Base-by-base conservation (phyloP, 306 rosid genomes). In the Alnus glutinosa region DNA sequence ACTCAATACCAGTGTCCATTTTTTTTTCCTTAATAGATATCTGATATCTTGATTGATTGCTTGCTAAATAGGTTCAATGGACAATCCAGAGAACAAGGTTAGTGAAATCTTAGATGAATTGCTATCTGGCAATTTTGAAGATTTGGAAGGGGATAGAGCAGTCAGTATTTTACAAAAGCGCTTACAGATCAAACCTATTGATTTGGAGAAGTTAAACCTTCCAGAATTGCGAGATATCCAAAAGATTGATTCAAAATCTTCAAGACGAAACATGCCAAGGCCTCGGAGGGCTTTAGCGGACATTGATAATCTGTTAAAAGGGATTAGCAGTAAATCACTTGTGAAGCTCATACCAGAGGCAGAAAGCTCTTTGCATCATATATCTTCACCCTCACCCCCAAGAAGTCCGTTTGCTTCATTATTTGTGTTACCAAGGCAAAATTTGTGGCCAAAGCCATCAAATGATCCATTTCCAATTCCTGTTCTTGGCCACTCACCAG, bases 301-400 rank as follows among this genome's bases (percentile, higher is more conserved):
- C 71, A 78, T 89, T 57, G 88, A 73, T 70, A 90, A 89, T 80
- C 57, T 86, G 67, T 44, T 89, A 64, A 83, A 78, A 71, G 86
- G 83, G 78, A 76, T 73, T 23, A 63, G 75, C 48, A 49, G 62
- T 49, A 83, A 70, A 83, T 89, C 91, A 48, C 85, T 87, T 46
- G 39, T 34, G 47, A 82, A 80, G 59, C 77, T 55, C 13, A 76
- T 47, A 70, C 78, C 19, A 75, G 78, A 80, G 36, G 74, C 73
- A 61, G 92, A 82, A 81, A 79, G 55, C 52, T 50, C 80, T 70
- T 30, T 71, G 59, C 82, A 73, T 84, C 83, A 78, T 46, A 73
- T 81, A 76, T 83, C 87, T 80, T 87, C 94, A 58, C 96, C 96
- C 79, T 84, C 90, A 58, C 91, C 93, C 70, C 89, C 93, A 74